Percentiles rank a stretch among this genome's conserved stretches.
Conservation (phyloP, 2,329 filamentous ascomycete species). For the Didymella lethalis region DNA sequence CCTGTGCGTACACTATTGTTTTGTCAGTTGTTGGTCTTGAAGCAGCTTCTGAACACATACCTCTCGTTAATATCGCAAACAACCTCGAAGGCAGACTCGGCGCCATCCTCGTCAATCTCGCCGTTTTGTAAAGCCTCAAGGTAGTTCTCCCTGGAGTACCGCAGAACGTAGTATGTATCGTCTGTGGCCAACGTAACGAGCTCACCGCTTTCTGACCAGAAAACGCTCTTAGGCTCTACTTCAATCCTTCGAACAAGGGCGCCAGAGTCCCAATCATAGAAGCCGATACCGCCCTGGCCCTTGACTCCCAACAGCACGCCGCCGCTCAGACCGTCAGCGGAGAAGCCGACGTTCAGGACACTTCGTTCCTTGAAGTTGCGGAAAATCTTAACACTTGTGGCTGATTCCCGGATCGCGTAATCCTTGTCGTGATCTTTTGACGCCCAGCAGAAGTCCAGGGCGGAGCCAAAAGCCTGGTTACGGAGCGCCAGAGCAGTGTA, state of each 20-base stretch:
- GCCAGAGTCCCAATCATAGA: slow-evolving; percentile 96
- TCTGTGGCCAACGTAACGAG: slow-evolving; percentile 92
- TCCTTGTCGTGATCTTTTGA: slow-evolving; percentile 98
- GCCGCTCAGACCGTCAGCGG: slow-evolving; percentile 88
- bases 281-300: slow-evolving; percentile 90
- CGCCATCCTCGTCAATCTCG: slow-evolving; percentile 86
- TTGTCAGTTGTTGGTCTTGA: slow-evolving; percentile 16
- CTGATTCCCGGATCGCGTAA: slow-evolving; percentile 93
- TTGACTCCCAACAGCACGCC: slow-evolving; percentile 93
- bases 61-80: slow-evolving; percentile 94
- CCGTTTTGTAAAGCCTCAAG: slow-evolving; percentile 82
- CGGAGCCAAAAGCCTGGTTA: slow-evolving; percentile 96
- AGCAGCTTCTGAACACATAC: slow-evolving; percentile 55
- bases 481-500: slow-evolving; percentile 96
- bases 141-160: slow-evolving; percentile 90
- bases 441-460: slow-evolving; percentile 95
- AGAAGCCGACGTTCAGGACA: slow-evolving; percentile 92
- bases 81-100: slow-evolving; percentile 94
- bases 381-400: slow-evolving; percentile 95
- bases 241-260: slow-evolving; percentile 92
- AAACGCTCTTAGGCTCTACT: slow-evolving; percentile 74
- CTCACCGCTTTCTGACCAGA: slow-evolving; percentile 98
- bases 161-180: slow-evolving; percentile 91
- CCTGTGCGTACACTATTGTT: slow-evolving; percentile 79
- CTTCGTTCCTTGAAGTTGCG: slow-evolving; percentile 98